phyloP scores from a whole-genome alignment of 441 rosid genomes.

The Euphorbia celastroides region DNA sequence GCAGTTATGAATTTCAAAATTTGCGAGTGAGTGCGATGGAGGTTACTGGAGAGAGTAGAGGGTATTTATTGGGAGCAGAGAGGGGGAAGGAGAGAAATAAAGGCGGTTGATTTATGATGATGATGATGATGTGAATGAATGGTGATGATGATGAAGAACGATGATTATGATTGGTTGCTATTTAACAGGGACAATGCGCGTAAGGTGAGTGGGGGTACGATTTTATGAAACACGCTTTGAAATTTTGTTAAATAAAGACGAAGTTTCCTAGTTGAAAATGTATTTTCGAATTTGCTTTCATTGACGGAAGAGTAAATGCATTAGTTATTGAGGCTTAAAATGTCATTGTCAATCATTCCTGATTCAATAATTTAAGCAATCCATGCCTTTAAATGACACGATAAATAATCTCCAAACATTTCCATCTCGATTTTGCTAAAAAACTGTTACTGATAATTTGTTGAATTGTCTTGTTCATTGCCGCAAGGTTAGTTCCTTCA shows the following conservation, averaged over 20 bases:
- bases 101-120: background rate
- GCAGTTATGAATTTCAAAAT: background rate
- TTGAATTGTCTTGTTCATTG: too few relatives aligned
- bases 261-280: background rate
- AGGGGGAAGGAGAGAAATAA: background rate
- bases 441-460: too few relatives aligned
- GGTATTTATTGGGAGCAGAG: conserved; percentile 1
- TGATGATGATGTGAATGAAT: conserved; percentile 2
- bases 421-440: too few relatives aligned
- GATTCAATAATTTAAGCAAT: too few relatives aligned
- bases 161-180: background rate
- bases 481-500: too few relatives aligned
- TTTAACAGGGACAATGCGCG: background rate
- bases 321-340: too few relatives aligned
- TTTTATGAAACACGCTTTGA: background rate
- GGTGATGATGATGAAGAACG: conserved; percentile 1
- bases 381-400: too few relatives aligned
- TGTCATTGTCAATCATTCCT: too few relatives aligned
- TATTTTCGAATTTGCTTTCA: too few relatives aligned
- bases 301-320: too few relatives aligned
- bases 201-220: background rate
- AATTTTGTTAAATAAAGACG: background rate
- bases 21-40: background rate
- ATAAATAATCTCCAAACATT: too few relatives aligned
- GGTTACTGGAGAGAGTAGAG: background rate